Base-by-base conservation (phyloP, 768 basidiomycete genomes). In the Lactifluus volemus region DNA sequence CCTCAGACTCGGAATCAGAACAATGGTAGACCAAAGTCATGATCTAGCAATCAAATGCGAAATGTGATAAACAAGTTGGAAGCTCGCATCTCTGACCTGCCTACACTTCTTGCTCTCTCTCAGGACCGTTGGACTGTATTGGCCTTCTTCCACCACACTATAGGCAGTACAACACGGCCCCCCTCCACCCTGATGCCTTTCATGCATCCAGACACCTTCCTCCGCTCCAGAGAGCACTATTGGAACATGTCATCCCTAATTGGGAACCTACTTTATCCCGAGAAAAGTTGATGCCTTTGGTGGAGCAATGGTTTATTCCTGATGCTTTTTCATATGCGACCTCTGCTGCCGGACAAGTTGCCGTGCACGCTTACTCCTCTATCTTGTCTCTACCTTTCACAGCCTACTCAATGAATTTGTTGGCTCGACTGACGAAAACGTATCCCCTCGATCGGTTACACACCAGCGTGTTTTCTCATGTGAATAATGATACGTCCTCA, bases 291-390 rank as follows among this genome's bases (percentile, higher is more conserved):
- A 71, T 71, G 12, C 54, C 70, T 2, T 71, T 92, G 17, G 65
- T 84, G 1, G 78, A 84, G 44, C 84, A 86, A 61, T 92, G 85
- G 70, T 92, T 94, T 68, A 84, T 82, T 67, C 91, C 91, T 5
- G 81, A 84, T 67, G 67, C 73, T 21, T 82, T 85, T 68, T 78
- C 74, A 14, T 83, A 79, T 65, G 73, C 84, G 2, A 76, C 76
- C 9, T 61, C 76, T 9, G 68, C 74, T 6, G 80, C 85, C 0
- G 81, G 81, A 25, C 73, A 82, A 34, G 74, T 85, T 17, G 82
- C 82, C 12, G 55, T 84, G 5, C 71, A 76, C 49, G 83, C 88
- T 3, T 92, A 90, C 70, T 80, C 82, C 21, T 83, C 82, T 0
- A 76, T 94, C 48, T 73, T 85, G 58, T 76, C 82, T 15, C 67